These are phyloP conservation scores for Hypoxylon sp. DNA, from an alignment of 2,329 filamentous ascomycete species.

Conservation along the genomic window DNA sequence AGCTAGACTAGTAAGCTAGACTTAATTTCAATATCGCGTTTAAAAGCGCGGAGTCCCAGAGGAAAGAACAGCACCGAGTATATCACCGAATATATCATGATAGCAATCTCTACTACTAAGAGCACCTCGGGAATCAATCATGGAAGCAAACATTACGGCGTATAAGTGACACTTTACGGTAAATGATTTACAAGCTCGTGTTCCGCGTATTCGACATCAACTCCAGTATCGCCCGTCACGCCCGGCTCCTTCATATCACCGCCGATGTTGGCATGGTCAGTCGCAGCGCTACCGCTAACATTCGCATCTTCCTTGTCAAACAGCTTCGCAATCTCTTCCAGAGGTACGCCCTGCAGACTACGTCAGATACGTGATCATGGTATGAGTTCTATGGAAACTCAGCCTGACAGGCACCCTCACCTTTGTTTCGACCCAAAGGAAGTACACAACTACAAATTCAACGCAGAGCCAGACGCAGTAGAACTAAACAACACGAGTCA, in stretches of 20 bases:
- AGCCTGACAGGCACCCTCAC: conserved; percentile 1
- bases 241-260: not conserved
- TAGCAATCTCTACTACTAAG: not conserved
- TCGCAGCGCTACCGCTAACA: not conserved
- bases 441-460: conserved; percentile 20
- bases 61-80: not conserved
- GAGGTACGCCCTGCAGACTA: conserved; percentile 12
- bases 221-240: not conserved
- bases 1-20: not conserved
- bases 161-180: not conserved
- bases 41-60: not conserved
- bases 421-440: conserved; percentile 20
- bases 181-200: conserved; percentile 1
- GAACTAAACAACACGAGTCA: conserved; percentile 9
- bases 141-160: not conserved
- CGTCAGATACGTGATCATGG: conserved; percentile 7
- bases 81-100: not conserved
- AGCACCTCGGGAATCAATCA: not conserved
- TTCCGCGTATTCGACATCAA: not conserved
- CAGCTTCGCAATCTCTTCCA: conserved; percentile 19
- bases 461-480: conserved; percentile 17
- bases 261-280: not conserved
- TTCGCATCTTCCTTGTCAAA: conserved; percentile 15
- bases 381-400: not conserved
- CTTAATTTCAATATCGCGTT: not conserved